Percentiles rank a stretch among this genome's conserved stretches.
Evolutionary conservation across 441 rosid genomes (phyloP).

Genomic region (Erodium moschatum): DNA sequence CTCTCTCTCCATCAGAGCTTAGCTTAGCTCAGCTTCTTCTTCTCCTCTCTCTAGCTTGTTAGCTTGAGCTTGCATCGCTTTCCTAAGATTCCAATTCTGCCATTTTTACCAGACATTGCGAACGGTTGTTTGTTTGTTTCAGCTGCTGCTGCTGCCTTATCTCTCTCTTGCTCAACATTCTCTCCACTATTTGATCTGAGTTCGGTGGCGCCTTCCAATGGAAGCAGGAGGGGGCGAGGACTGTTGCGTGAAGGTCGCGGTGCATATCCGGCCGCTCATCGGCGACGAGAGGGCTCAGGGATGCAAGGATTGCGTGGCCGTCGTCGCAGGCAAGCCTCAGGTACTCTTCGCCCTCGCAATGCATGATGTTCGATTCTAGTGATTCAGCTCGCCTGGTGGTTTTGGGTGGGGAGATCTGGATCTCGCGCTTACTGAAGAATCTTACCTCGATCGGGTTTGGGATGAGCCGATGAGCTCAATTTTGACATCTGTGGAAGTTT

Average conservation of each 20-base stretch:
- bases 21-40: too few species aligned
- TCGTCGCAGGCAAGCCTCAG: constrained; percentile 88
- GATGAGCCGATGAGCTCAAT: not conserved
- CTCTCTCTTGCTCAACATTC: too few species aligned
- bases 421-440: not conserved
- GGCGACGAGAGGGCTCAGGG: constrained; percentile 86
- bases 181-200: too few species aligned
- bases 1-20: constrained; percentile 3
- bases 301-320: constrained; percentile 88
- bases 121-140: constrained; percentile 24
- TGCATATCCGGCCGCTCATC: constrained; percentile 89
- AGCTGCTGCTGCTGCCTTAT: too few species aligned
- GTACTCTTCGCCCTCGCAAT: constrained; percentile 32
- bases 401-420: too few species aligned
- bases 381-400: too few species aligned
- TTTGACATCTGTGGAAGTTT: not conserved
- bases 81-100: constrained; percentile 20
- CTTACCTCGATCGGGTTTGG: not conserved
- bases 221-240: constrained; percentile 54
- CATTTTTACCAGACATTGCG: constrained; percentile 29
- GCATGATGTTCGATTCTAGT: not conserved
- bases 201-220: constrained; percentile 22
- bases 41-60: constrained; percentile 22
- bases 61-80: too few species aligned
- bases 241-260: constrained; percentile 92